Conservation (phyloP, 108 stramenopile genomes). For the Fistulifera solaris region DNA sequence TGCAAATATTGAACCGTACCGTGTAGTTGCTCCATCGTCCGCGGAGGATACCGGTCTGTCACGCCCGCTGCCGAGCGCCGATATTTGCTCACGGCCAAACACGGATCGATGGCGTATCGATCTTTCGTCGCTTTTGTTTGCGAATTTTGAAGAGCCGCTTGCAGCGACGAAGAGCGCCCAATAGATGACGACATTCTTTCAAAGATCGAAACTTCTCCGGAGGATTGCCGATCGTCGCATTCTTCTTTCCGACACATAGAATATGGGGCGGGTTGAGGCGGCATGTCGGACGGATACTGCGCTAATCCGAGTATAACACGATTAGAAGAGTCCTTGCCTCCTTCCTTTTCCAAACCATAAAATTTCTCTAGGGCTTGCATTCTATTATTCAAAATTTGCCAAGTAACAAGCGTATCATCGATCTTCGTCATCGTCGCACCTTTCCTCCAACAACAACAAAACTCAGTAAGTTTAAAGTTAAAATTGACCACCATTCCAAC, state of each 20-base stretch:
- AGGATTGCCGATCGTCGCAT: constrained; percentile 29
- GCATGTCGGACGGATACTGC: neutral
- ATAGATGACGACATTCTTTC: constrained; percentile 3
- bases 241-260: constrained; percentile 28
- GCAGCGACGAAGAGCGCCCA: no score
- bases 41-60: neutral
- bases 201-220: constrained; percentile 28
- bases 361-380: no score
- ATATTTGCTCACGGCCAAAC: constrained; percentile 28
- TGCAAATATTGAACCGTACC: constrained; percentile 11
- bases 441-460: no score
- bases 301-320: no score
- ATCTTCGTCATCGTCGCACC: no score
- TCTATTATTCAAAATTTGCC: no score
- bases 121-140: no score
- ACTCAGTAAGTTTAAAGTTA: no score
- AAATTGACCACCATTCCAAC: no score
- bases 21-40: constrained; percentile 8
- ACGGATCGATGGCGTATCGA: constrained; percentile 28
- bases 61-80: constrained; percentile 44
- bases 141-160: constrained; percentile 22
- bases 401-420: no score
- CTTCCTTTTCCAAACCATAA: no score
- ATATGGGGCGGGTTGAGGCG: constrained; percentile 8
- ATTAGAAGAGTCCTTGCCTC: no score